Base-by-base conservation (phyloP, 495 filamentous ascomycete genomes). In the Xylaria flabelliformis region DNA sequence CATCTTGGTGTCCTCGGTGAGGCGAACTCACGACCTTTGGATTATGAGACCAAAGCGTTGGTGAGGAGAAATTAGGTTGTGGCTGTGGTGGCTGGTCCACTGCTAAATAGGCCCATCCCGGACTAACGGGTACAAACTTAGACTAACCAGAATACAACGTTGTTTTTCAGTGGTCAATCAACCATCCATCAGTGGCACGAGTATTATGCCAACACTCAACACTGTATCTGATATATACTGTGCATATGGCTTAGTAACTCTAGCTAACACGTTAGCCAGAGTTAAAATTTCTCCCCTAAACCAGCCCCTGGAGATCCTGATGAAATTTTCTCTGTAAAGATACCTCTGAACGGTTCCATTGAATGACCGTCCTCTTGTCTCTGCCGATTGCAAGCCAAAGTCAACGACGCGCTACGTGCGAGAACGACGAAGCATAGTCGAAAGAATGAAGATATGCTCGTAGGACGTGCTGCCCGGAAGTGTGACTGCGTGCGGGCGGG, bases 361-460 rank as follows among this genome's bases (percentile, higher is more conserved):
- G 69, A 15, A 78, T 12, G 0, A 58, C 58, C 0, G 55, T 67
- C 13, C 72, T 64, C 36, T 55, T 51, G 19, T 29, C 63, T 8
- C 29, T 32, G 15, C 68, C 0, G 72, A 76, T 42, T 81, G 84
- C 15, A 82, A 79, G 73, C 77, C 77, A 0, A 71, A 78, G 1
- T 75, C 71, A 12, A 76, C 74, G n/a, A 79, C 67, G 19, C 74
- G 74, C 39, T 79, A 73, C 17, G 66, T 73, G 34, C 73, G 67
- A 70, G 7, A 29, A 42, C 81, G 76, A 1, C 72, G 67, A 4
- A 81, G 72, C 4, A 81, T 50, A 0, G 72, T 72, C 7, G 77
- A 75, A 0, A 83, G 73, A 42, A 83, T 70, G 7, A 77, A 73
- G 0, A 74, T 81, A 67, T 83, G 81, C 65, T 85, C 82, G 34